Evolutionary conservation across 306 rosid genomes (phyloP), one percentile per base, ranked within the genome.

Genomic region (Calophaca sinica): DNA sequence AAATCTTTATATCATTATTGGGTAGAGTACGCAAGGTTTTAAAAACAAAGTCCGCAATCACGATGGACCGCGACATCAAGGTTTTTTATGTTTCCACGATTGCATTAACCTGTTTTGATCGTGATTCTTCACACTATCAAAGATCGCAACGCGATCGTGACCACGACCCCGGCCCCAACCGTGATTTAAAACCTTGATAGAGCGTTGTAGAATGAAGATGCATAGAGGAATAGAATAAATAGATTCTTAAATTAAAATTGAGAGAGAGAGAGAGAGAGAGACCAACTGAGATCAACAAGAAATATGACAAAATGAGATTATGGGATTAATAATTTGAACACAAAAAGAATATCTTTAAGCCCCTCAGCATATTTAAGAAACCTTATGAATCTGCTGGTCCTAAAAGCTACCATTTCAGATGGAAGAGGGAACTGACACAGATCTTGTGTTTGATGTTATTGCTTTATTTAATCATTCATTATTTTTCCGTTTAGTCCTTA

Each of bases 341-440:
- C 62, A 72, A 51, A 29, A 58, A 51, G n/a, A 12, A 41, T 48
- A 51, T 77, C 38, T 38, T 63, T 31, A 65, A 60, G 35, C 35
- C 62, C 12, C 8, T 72, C 8, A 72, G 32, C 73, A 73, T 31
- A 67, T 74, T 74, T 45, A 49, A 71, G 29, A 82, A 66, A 60
- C 69, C 36, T 46, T 62, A 7, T 39, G 41, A 52, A 60, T 62
- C 53, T 35, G 20, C 9, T 72, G 81, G 83, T 84, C 87, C 80
- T 51, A 38, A 71, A 75, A 75, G 76, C 81, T 70, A 57, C 73
- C 77, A 51, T 70, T 62, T 80, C 54, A 66, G 54, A 66, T 53
- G 59, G 50, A 67, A 36, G 14, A 52, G 6, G 10, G 42, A 60
- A 60, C 12, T 72, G 73, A 79, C 76, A 75, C 59, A 5, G 5